Conservation (phyloP, 2,329 filamentous ascomycete genomes). For the Simplicillium sp. region DNA sequence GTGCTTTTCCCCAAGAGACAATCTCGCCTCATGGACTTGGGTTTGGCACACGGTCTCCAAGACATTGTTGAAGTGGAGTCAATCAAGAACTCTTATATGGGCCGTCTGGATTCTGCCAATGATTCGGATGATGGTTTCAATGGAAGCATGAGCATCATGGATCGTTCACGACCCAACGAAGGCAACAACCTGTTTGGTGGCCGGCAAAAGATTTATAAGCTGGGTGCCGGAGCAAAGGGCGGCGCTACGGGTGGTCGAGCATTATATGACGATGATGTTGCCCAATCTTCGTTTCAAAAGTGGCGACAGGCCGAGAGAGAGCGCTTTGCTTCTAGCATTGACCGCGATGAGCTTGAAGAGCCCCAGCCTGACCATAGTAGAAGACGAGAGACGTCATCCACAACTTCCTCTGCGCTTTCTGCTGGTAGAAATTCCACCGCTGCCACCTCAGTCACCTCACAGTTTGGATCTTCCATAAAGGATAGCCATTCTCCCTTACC, state of each 20-base stretch:
- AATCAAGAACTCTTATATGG: constrained; percentile 51
- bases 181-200: constrained; percentile 93
- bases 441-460: constrained; percentile 68
- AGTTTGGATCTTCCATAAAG: constrained; percentile 43
- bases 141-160: constrained; percentile 73
- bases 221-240: constrained; percentile 44
- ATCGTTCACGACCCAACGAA: constrained; percentile 69
- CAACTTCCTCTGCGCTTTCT: constrained; percentile 60
- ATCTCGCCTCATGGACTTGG: constrained; percentile 68
- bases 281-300: constrained; percentile 73
- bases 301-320: constrained; percentile 56
- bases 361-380: constrained; percentile 54
- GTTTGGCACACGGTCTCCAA: constrained; percentile 47
- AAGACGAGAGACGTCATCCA: constrained; percentile 81
- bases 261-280: constrained; percentile 81
- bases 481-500: constrained; percentile 32
- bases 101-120: constrained; percentile 55
- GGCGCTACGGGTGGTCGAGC: constrained; percentile 56
- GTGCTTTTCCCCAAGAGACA: constrained; percentile 76
- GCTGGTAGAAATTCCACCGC: constrained; percentile 72
- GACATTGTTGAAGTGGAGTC: constrained; percentile 93
- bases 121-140: constrained; percentile 60
- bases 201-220: constrained; percentile 90
- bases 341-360: constrained; percentile 19
- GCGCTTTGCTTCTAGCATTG: constrained; percentile 22